Evolutionary conservation across 768 basidiomycete genomes (phyloP), one percentile per base, ranked within the genome.

Genomic region (Termitomyces sp.): DNA sequence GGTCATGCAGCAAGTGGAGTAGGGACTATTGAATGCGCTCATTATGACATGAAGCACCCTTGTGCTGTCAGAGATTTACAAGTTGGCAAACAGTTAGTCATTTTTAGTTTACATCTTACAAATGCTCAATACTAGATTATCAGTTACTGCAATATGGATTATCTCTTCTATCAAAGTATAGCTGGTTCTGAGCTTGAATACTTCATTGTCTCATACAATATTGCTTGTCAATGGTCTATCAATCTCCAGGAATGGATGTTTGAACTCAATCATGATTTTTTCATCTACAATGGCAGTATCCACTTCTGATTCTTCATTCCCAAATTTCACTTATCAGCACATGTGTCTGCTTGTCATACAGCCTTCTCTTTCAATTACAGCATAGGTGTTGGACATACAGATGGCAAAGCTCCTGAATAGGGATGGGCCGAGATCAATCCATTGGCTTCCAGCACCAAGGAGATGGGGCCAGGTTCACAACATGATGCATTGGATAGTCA

Each of bases 381-480:
- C 6, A 44, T 52, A 0, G 69, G 72, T 11, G 68, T 69, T 24
- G 76, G 68, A 0, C 63, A 69, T 24, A 75, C 71, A 0, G 74
- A 77, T 62, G 76, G 76, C 0, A 75, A 78, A 53, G 73, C 66
- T 0, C 63, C 69, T 3, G 75, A 78, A 60, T 59, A 70, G 2
- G 66, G 66, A 0, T 78, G 74, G 75, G 63, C 73, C 0, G 39
- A 66, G 20, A 63, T 70, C 13, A 72, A 76, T 55, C 65, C 63
- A 0, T 40, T 70, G 0, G 68, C 75, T 15, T 20, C 57, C 3
- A 74, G 74, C 40, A 76, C 74, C 1, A 62, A 66, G 22, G 76
- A 76, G 64, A 78, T 79, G 78, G 74, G 74, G 3, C 70, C 72
- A 8, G 74, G 73, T 2, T 68, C 68, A 5, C 59, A 71, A 2